These are phyloP conservation scores for Russula ochroleuca DNA, from an alignment of 768 basidiomycete species.

Conservation along the genomic window DNA sequence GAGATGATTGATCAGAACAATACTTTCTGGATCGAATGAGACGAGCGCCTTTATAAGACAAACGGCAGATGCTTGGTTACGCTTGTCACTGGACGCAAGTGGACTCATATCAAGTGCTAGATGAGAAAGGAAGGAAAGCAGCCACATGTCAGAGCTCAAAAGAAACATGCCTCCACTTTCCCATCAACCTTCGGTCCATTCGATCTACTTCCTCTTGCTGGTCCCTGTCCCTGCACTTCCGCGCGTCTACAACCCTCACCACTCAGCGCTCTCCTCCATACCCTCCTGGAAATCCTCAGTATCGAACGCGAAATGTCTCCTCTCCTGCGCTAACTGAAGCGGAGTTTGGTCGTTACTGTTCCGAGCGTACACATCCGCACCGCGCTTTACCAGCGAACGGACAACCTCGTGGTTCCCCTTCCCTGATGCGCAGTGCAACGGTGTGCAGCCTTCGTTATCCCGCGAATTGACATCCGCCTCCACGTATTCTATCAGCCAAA, in stretches of 20 bases:
- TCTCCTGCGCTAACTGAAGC: constrained; percentile 24
- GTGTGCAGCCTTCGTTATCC: not conserved
- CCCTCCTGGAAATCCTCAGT: not conserved
- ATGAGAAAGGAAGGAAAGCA: not conserved
- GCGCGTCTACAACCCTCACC: not conserved
- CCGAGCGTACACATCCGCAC: not conserved
- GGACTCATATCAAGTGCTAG: not conserved
- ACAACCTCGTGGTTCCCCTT: not conserved
- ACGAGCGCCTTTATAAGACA: not conserved
- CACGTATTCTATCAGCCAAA: not conserved
- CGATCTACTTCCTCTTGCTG: not conserved
- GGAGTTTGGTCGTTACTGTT: not conserved
- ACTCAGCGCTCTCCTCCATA: not conserved
- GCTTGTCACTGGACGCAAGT: not conserved
- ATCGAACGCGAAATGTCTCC: not conserved
- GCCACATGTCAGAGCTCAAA: not conserved
- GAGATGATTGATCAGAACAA: not conserved
- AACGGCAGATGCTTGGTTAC: not conserved
- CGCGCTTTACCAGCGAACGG: not conserved
- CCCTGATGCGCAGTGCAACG: not conserved
- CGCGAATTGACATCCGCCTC: not conserved
- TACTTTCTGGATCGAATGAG: not conserved
- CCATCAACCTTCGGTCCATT: too few relatives aligned
- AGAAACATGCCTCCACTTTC: too few relatives aligned
- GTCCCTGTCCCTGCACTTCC: not conserved